Conservation (phyloP, 495 filamentous ascomycete genomes). For the Thozetella sp. region DNA sequence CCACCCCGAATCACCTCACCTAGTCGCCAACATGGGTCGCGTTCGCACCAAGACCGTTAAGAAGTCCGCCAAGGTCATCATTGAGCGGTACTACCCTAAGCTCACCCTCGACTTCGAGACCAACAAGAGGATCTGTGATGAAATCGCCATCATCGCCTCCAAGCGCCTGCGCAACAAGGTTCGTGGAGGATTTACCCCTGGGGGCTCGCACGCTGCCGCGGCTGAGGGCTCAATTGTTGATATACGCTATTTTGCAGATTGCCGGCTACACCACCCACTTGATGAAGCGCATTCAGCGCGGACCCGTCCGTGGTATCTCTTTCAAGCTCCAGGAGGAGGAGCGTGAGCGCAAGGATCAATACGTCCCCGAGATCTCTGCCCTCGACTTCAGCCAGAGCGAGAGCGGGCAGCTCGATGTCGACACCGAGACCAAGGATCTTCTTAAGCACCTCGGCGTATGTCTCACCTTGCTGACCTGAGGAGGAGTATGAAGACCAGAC, state of each 20-base stretch:
- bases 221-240: neutral
- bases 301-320: conserved; percentile 98
- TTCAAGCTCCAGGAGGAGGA: conserved; percentile 99
- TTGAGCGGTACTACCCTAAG: conserved; percentile 98
- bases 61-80: conserved; percentile 99
- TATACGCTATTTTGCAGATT: conserved; percentile 61
- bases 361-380: conserved; percentile 97
- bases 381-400: conserved; percentile 96
- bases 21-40: conserved; percentile 90
- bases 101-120: conserved; percentile 99
- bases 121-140: conserved; percentile 99
- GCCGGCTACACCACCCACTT: conserved; percentile 96
- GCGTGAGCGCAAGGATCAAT: conserved; percentile 99
- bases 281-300: conserved; percentile 99
- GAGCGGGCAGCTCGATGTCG: conserved; percentile 90
- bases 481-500: neutral
- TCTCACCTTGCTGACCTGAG: conserved; percentile 21
- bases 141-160: conserved; percentile 98
- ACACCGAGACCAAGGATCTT: conserved; percentile 96
- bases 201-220: neutral
- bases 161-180: conserved; percentile 99
- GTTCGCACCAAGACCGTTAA: conserved; percentile 99
- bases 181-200: neutral
- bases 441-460: conserved; percentile 97
- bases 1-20: conserved; percentile 19